Evolutionary conservation across 495 filamentous ascomycete genomes (phyloP).

Genomic region (Sordaria brevicollis): DNA sequence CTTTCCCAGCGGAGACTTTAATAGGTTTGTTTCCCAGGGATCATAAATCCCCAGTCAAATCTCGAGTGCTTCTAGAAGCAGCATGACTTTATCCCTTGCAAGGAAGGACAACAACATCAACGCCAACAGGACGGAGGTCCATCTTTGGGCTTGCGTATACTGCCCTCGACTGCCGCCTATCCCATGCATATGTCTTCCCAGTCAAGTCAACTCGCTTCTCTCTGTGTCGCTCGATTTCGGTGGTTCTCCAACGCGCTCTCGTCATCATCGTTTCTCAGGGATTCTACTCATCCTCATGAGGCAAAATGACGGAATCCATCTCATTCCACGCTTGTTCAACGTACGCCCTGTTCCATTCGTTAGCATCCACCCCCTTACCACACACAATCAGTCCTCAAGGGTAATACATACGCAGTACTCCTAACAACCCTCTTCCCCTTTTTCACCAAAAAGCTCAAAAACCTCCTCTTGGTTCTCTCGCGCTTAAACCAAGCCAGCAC

Average conservation of each 20-base stretch:
- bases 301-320: slow-evolving; percentile 10
- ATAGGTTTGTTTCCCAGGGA: too few relatives aligned
- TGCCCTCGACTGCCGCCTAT: not conserved
- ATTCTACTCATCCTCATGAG: not conserved
- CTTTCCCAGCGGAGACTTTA: too few relatives aligned
- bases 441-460: slow-evolving; percentile 27
- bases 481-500: slow-evolving; percentile 35
- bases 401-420: slow-evolving; percentile 22
- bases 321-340: slow-evolving; percentile 11
- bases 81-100: too few relatives aligned
- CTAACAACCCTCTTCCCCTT: slow-evolving; percentile 29
- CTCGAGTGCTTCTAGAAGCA: too few relatives aligned
- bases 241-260: too few relatives aligned
- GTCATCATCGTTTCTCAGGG: not conserved
- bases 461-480: slow-evolving; percentile 34
- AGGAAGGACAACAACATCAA: too few relatives aligned
- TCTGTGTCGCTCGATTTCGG: too few relatives aligned
- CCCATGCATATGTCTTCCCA: too few relatives aligned
- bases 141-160: not conserved
- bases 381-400: too few relatives aligned
- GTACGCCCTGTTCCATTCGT: slow-evolving; percentile 1
- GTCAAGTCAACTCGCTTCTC: too few relatives aligned
- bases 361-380: not conserved
- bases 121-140: too few relatives aligned
- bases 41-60: too few relatives aligned